A percentile compares a stretch with the other conserved stretches of the same genome.
Evolutionary conservation across 2,329 filamentous ascomycete genomes (phyloP).

Genomic region (Penicillium paneum): DNA sequence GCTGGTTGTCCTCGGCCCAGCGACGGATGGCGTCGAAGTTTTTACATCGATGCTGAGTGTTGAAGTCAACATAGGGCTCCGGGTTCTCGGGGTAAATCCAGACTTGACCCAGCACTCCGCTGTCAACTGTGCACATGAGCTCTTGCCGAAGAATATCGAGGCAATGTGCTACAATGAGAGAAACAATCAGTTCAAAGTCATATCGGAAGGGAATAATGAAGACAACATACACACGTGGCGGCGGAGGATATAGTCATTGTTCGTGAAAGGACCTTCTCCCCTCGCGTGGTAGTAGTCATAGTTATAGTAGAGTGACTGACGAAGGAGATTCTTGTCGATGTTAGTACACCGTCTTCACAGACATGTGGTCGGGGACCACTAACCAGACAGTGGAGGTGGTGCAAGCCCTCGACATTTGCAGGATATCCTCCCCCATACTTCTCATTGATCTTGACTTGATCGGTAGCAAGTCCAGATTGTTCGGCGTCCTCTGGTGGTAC

Average conservation of each 20-base stretch:
- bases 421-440: conserved; percentile 58
- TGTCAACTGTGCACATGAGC: conserved; percentile 61
- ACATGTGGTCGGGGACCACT: neutral
- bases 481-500: conserved; percentile 51
- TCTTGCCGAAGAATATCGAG: conserved; percentile 61
- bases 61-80: conserved; percentile 59
- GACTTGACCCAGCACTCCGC: conserved; percentile 59
- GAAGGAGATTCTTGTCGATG: conserved; percentile 52
- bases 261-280: conserved; percentile 54
- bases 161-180: conserved; percentile 50
- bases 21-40: conserved; percentile 53
- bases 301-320: conserved; percentile 59
- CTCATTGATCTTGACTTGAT: conserved; percentile 55
- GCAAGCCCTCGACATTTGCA: conserved; percentile 33
- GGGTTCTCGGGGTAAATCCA: conserved; percentile 52
- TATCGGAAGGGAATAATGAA: neutral
- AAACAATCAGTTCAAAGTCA: neutral
- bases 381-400: conserved; percentile 53
- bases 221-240: conserved; percentile 55
- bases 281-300: conserved; percentile 55
- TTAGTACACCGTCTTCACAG: neutral
- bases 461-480: conserved; percentile 50
- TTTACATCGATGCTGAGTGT: conserved; percentile 58
- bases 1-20: conserved; percentile 56
- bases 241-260: conserved; percentile 54